A percentile compares a stretch with the other conserved stretches of the same genome.
These are phyloP conservation scores for Rhododendron griersonianum DNA, from an alignment of 148 eudicot genomes.

Conservation along the genomic window DNA sequence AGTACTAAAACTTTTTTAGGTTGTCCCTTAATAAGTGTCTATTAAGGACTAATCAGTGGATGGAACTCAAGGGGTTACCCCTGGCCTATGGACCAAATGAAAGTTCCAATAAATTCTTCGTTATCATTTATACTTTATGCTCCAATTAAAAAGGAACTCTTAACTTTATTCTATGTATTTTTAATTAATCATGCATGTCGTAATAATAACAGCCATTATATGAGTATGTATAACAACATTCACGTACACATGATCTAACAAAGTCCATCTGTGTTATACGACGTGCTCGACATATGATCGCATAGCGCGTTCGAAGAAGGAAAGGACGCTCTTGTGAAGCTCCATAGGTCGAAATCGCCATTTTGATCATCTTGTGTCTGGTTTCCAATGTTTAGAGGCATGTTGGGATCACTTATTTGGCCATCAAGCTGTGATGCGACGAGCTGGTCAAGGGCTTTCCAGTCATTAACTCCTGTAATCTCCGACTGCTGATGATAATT, in stretches of 20 bases:
- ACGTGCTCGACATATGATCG: not conserved
- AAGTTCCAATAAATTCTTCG: too few species aligned
- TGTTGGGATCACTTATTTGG: not conserved
- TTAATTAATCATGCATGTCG: not conserved
- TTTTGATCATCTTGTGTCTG: not conserved
- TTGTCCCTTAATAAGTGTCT: too few species aligned
- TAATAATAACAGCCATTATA: not conserved
- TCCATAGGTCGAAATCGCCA: not conserved
- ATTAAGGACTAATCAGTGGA: not conserved
- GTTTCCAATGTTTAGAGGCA: not conserved
- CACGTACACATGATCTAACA: not conserved
- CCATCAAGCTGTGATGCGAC: conserved; percentile 16
- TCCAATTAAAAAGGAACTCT: not conserved
- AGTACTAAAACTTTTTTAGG: too few species aligned
- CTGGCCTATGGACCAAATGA: not conserved
- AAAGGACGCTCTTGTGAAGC: not conserved
- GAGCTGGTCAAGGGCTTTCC: conserved; percentile 16
- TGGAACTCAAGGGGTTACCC: not conserved
- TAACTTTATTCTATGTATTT: not conserved
- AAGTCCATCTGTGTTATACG: not conserved
- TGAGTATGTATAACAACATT: too few species aligned
- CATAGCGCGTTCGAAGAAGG: not conserved
- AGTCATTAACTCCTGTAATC: not conserved
- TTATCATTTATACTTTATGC: too few species aligned
- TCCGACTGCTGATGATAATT: conserved; percentile 1